Percentiles rank a stretch among this genome's conserved stretches.
Conservation (phyloP, 805 yeast genomes). For the Saccharomycopsis babjevae region DNA sequence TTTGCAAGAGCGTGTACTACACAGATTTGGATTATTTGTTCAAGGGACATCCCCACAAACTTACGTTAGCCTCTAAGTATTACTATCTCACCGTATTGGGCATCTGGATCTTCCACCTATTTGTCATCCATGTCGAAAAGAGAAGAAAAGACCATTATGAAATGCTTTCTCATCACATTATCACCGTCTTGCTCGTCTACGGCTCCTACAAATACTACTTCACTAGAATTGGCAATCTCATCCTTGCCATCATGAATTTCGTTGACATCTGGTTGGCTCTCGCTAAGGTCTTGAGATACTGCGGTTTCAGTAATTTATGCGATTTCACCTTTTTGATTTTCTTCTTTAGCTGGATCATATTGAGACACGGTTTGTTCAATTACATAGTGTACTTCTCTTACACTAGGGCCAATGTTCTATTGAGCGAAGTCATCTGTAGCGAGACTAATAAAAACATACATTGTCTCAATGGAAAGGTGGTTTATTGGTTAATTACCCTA, state of each 20-base stretch:
- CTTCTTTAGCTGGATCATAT: conserved; percentile 54
- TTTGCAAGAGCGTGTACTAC: conserved; percentile 49
- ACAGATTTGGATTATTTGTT: conserved; percentile 48
- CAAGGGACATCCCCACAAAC: conserved; percentile 50
- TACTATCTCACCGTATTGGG: conserved; percentile 69
- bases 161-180: conserved; percentile 83
- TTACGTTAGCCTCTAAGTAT: conserved; percentile 43
- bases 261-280: conserved; percentile 62
- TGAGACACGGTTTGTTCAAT: conserved; percentile 68
- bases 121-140: conserved; percentile 68
- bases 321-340: conserved; percentile 63
- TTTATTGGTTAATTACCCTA: conserved; percentile 38
- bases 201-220: conserved; percentile 71
- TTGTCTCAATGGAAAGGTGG: neutral
- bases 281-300: conserved; percentile 72
- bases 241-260: conserved; percentile 71
- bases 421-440: neutral
- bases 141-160: conserved; percentile 74
- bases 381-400: conserved; percentile 50
- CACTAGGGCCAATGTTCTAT: conserved; percentile 11
- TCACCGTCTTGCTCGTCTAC: conserved; percentile 54
- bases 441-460: neutral
- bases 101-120: conserved; percentile 72
- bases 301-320: conserved; percentile 49
- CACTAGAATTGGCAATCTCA: conserved; percentile 68